A percentile compares a stretch with the other conserved stretches of the same genome.
Conservation (phyloP, 352 stramenopile species). For the Blastocystis hominis region DNA sequence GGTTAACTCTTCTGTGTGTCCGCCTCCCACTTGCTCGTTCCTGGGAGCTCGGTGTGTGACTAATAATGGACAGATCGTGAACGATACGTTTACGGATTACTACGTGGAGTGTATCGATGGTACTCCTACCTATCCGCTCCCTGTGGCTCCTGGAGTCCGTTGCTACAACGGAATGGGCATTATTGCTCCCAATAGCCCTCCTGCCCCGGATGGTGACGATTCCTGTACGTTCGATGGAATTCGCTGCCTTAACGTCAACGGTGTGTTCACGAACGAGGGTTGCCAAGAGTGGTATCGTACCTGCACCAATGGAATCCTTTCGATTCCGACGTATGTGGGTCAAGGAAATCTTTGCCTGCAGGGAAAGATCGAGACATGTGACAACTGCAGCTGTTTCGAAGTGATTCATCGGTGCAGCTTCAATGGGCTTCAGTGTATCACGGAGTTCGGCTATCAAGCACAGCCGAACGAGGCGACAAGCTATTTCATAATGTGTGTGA, state of each 20-base stretch:
- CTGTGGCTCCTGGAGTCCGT: conserved; percentile 28
- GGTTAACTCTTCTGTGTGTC: neutral
- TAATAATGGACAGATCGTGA: conserved; percentile 38
- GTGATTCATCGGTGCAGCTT: conserved; percentile 32
- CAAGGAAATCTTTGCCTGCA: neutral
- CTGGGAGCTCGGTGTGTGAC: conserved; percentile 4
- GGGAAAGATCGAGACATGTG: neutral
- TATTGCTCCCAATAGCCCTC: neutral
- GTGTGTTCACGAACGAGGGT: conserved; percentile 46
- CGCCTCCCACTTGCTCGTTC: conserved; percentile 8
- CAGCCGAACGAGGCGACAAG: neutral
- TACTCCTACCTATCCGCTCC: conserved; percentile 28
- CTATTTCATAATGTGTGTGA: conserved; percentile 49
- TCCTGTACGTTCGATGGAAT: conserved; percentile 45
- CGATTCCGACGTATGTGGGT: neutral
- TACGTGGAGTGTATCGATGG: conserved; percentile 51
- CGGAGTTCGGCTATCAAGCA: conserved; percentile 21
- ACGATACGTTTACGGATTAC: conserved; percentile 48
- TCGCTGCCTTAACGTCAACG: conserved; percentile 30
- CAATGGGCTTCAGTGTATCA: conserved; percentile 19
- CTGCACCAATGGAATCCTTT: conserved; percentile 34
- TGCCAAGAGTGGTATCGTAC: conserved; percentile 35
- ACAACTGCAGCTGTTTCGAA: conserved; percentile 52
- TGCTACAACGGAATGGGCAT: conserved; percentile 50
- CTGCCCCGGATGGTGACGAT: conserved; percentile 25